Percentiles rank a stretch among this genome's conserved stretches.
phyloP scores from a whole-genome alignment of 108 stramenopile species.

The Asterionellopsis glacialis region DNA sequence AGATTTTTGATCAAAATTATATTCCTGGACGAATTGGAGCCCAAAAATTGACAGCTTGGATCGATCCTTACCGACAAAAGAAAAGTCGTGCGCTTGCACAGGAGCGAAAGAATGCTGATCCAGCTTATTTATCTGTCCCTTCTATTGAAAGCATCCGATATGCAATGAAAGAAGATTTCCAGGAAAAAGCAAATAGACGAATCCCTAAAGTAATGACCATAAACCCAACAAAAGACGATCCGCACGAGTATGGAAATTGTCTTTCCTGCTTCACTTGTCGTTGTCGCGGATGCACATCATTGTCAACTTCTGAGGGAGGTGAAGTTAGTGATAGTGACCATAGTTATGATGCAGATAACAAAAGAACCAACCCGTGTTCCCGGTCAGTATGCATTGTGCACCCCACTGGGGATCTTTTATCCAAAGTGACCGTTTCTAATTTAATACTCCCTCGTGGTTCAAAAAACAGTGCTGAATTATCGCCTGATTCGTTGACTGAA shows the following conservation, averaged over 20 bases:
- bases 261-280: conserved; percentile 46
- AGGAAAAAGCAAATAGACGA: too few species aligned
- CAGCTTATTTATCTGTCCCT: conserved; percentile 20
- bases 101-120: conserved; percentile 27
- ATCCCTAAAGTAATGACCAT: not conserved
- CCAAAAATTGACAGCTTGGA: not conserved
- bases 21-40: not conserved
- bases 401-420: conserved; percentile 48
- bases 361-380: too few species aligned
- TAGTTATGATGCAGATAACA: too few species aligned
- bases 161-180: too few species aligned
- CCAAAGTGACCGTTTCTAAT: conserved; percentile 41
- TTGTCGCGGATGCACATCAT: conserved; percentile 35
- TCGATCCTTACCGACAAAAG: too few species aligned
- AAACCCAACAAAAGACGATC: conserved; percentile 13
- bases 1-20: too few species aligned
- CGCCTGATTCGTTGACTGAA: not conserved
- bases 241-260: conserved; percentile 55
- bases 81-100: not conserved
- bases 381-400: conserved; percentile 40
- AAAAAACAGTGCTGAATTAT: conserved; percentile 9
- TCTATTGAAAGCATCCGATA: too few species aligned
- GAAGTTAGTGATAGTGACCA: too few species aligned
- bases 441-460: conserved; percentile 28
- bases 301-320: too few species aligned